These are phyloP conservation scores for Dionaea muscipula DNA, from an alignment of 179 eudicot genomes.

Conservation along the genomic window DNA sequence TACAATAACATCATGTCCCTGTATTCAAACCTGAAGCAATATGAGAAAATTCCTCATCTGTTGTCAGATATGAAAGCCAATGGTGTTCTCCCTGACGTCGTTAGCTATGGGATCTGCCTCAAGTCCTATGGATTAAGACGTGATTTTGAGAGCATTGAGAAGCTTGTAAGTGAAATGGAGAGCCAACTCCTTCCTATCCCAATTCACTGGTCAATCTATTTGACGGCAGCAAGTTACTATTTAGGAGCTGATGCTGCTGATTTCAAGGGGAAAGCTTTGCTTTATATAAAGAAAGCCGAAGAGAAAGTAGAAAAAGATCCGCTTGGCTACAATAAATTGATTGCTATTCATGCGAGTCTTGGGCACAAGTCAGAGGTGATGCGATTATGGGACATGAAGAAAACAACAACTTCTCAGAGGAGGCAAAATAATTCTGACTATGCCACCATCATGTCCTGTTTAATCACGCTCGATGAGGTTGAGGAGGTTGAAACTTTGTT, in stretches of 20 bases:
- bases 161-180: constrained; percentile 36
- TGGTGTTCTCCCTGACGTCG: constrained; percentile 29
- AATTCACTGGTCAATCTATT: constrained; percentile 39
- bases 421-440: constrained; percentile 37
- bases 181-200: constrained; percentile 14
- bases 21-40: constrained; percentile 22
- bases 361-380: constrained; percentile 30
- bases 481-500: constrained; percentile 31
- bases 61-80: constrained; percentile 34
- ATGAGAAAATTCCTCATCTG: constrained; percentile 31
- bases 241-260: constrained; percentile 29
- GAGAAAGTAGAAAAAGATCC: constrained; percentile 18
- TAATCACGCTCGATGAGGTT: constrained; percentile 38
- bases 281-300: constrained; percentile 37
- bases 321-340: constrained; percentile 28
- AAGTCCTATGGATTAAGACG: constrained; percentile 26
- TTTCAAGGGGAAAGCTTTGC: constrained; percentile 29
- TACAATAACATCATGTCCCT: constrained; percentile 46
- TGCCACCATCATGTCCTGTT: constrained; percentile 27
- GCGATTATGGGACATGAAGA: constrained; percentile 38
- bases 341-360: constrained; percentile 31
- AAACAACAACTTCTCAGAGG: constrained; percentile 17
- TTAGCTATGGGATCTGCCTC: constrained; percentile 43
- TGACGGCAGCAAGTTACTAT: constrained; percentile 22
- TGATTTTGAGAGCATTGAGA: constrained; percentile 33